Evolutionary conservation across 345 rosid species (phyloP).

Genomic region (Eutrema heterophyllum): DNA sequence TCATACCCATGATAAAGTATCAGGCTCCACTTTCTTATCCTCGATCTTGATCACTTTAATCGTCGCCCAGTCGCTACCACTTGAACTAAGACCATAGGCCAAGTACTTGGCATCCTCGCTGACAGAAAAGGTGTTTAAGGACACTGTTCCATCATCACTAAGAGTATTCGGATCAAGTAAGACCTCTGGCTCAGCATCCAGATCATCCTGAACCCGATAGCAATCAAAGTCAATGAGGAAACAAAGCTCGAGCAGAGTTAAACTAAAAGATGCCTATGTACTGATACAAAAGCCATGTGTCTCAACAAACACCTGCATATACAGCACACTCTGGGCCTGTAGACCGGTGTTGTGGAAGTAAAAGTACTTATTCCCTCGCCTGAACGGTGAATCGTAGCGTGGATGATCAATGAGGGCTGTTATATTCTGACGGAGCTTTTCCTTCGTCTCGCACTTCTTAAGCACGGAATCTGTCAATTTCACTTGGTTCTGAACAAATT

Average conservation of each 20-base stretch:
- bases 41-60: conserved; percentile 62
- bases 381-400: conserved; percentile 61
- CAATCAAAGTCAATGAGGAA: conserved; percentile 2
- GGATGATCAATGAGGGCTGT: conserved; percentile 76
- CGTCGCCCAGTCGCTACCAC: conserved; percentile 95
- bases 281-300: background rate
- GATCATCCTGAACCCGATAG: conserved; percentile 48
- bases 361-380: conserved; percentile 66
- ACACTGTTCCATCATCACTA: conserved; percentile 82
- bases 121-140: conserved; percentile 49
- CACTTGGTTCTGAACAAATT: conserved; percentile 69
- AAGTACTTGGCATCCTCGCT: conserved; percentile 80
- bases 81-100: conserved; percentile 81
- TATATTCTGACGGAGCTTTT: conserved; percentile 53
- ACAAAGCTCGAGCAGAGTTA: background rate
- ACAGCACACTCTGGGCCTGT: conserved; percentile 72
- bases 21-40: conserved; percentile 66
- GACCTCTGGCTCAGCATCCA: conserved; percentile 68
- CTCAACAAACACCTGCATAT: conserved; percentile 49
- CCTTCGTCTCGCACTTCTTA: conserved; percentile 52
- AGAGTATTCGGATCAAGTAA: conserved; percentile 89
- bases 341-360: conserved; percentile 88
- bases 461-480: conserved; percentile 61
- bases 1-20: conserved; percentile 82
- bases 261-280: background rate